Evolutionary conservation across 257 asterid species (phyloP), one percentile per base, ranked within the genome.

Genomic region (Hygrophila difformis): DNA sequence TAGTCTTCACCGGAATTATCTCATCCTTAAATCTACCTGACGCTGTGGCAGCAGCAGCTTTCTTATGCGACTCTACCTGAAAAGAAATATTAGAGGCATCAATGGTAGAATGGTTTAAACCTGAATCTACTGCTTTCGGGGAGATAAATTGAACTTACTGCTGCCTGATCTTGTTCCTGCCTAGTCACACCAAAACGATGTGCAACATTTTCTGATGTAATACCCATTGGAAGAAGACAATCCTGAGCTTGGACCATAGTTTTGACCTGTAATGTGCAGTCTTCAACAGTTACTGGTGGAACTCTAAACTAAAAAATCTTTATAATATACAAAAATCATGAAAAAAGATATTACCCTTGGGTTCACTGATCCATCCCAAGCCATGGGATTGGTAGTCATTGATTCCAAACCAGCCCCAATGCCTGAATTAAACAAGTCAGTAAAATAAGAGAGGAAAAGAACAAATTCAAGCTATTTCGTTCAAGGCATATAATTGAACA

Each of bases 381-480:
- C 93, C 99, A 86, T 86, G 28, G 99, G 84, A 65, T 91, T 80
- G 51, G 34, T 18, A 2, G 95, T 82, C 99, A 91, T 91, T 0
- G 99, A 82, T 56, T 91, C 99, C 92, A 91, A 67, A 12, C 99
- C 99, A 42, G 99, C 99, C 47, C 96, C 99, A 74, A 91, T 91
- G 23, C 99, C 99, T 91, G 31, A 26, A 26, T 26, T 23, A 58
- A 58, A 1, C 36, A 56, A 29, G 37, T 52, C 18, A 53, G 55
- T 19, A 15, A 20, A 31, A 13, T 18, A 57, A 18, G n/a, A 15
- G 22, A 12, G 33, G 8, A 22, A n/a, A 50, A 28, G 35, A 23
- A 11, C 6, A 10, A 3, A 33, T 9, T 33, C 10, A 4, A 5
- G 37, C 10, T 2, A 26, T 26, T 33, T 33, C 6, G 6, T 14